These are phyloP conservation scores for Asterophora lycoperdoides DNA, from an alignment of 768 basidiomycete genomes.

Conservation along the genomic window DNA sequence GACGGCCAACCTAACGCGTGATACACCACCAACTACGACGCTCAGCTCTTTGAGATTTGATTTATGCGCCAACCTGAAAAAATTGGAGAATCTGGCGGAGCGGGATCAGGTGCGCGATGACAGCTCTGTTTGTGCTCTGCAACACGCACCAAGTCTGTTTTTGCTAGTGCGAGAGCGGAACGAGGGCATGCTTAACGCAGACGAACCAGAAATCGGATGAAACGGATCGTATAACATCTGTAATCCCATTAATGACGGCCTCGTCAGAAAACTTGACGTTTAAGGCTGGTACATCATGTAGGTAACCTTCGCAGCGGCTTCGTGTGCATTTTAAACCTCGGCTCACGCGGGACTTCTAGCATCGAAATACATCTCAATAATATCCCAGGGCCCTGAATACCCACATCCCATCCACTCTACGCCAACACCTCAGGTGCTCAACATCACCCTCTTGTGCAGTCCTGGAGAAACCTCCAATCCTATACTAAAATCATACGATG, in stretches of 20 bases:
- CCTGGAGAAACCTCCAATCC: conserved; percentile 39
- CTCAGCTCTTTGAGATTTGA: conserved; percentile 61
- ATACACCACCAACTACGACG: conserved; percentile 61
- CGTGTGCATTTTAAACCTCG: background rate
- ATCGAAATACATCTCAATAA: conserved; percentile 49
- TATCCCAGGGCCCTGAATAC: conserved; percentile 58
- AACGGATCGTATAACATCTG: conserved; percentile 59
- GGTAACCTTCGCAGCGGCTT: conserved; percentile 11
- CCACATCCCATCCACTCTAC: conserved; percentile 44
- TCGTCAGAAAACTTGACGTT: conserved; percentile 29
- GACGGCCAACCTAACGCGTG: conserved; percentile 44
- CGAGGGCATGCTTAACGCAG: conserved; percentile 70
- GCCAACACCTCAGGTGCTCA: conserved; percentile 53
- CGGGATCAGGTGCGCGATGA: conserved; percentile 62
- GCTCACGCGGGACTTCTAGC: conserved; percentile 33
- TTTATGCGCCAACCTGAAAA: conserved; percentile 58
- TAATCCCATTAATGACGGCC: conserved; percentile 67
- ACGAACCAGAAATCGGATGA: conserved; percentile 54
- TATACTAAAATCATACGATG: conserved; percentile 57
- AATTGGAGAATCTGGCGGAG: conserved; percentile 40
- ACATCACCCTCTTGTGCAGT: conserved; percentile 58
- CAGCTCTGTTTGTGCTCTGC: conserved; percentile 6
- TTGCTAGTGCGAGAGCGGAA: conserved; percentile 60
- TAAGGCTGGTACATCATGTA: conserved; percentile 35
- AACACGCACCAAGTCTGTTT: background rate